Conservation (phyloP, 352 stramenopile genomes). For the Blastocystis sp. region DNA sequence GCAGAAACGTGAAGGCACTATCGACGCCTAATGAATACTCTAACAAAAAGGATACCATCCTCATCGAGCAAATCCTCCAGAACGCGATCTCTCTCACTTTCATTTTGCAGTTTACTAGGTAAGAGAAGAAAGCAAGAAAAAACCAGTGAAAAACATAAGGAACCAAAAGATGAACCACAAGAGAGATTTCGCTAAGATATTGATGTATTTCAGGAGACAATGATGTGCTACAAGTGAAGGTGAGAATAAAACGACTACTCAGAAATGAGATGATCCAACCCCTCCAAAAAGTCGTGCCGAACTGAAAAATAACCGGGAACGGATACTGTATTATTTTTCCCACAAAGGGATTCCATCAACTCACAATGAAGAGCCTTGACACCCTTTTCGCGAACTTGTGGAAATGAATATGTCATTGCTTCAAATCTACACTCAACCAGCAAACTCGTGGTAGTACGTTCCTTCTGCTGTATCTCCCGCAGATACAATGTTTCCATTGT, state of each 20-base stretch:
- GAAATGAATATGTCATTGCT: constrained; percentile 6
- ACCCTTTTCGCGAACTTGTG: neutral
- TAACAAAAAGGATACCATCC: neutral
- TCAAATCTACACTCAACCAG: neutral
- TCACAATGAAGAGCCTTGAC: neutral
- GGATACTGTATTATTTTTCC: neutral
- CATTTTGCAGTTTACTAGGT: too few relatives aligned
- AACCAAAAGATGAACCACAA: neutral
- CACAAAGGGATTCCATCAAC: neutral
- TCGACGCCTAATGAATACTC: neutral
- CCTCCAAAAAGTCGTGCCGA: neutral
- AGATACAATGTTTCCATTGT: neutral
- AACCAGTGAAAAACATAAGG: neutral
- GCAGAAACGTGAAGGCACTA: neutral
- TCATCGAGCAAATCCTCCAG: neutral
- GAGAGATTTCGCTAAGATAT: neutral
- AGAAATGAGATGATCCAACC: neutral
- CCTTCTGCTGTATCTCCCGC: neutral
- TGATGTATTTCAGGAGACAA: neutral
- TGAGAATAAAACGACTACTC: neutral
- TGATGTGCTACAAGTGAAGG: neutral
- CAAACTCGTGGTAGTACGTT: neutral
- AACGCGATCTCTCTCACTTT: neutral
- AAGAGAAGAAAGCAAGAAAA: too few relatives aligned
- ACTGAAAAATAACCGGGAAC: constrained; percentile 5